Evolutionary conservation across 2,329 filamentous ascomycete genomes (phyloP).

Genomic region (Clarireedia monteithiana): DNA sequence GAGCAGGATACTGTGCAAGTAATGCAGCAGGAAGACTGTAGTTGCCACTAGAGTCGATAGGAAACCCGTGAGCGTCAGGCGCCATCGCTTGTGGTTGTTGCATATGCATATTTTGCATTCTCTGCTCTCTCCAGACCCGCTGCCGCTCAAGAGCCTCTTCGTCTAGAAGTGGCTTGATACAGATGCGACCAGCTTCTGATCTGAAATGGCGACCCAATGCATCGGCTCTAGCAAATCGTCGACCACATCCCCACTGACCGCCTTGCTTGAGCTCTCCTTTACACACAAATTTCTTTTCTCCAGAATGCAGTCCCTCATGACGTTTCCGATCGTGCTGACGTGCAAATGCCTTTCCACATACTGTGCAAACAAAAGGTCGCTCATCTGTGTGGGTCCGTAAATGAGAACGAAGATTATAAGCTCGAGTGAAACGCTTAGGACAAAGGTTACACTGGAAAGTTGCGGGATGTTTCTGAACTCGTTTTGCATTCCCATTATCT

Average conservation of each 20-base stretch:
- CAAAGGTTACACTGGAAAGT: slow-evolving; percentile 93
- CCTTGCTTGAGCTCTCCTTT: slow-evolving; percentile 80
- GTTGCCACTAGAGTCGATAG: slow-evolving; percentile 46
- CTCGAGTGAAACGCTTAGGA: slow-evolving; percentile 90
- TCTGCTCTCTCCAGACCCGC: slow-evolving; percentile 65
- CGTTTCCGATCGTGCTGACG: slow-evolving; percentile 96
- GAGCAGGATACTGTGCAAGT: slow-evolving; percentile 82
- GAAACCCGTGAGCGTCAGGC: slow-evolving; percentile 53
- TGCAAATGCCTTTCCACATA: slow-evolving; percentile 95
- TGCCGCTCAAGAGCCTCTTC: slow-evolving; percentile 85
- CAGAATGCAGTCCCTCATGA: slow-evolving; percentile 90
- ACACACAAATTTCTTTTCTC: slow-evolving; percentile 98
- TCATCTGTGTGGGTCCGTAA: slow-evolving; percentile 95
- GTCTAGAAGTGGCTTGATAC: slow-evolving; percentile 93
- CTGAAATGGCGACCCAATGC: slow-evolving; percentile 91
- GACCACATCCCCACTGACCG: slow-evolving; percentile 84
- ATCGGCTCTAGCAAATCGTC: slow-evolving; percentile 90
- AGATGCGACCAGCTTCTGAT: slow-evolving; percentile 89
- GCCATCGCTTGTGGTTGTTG: slow-evolving; percentile 48
- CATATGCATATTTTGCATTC: slow-evolving; percentile 53
- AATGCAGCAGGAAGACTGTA: slow-evolving; percentile 79
- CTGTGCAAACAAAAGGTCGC: slow-evolving; percentile 91
- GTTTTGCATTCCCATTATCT: slow-evolving; percentile 56
- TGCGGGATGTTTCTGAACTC: slow-evolving; percentile 94
- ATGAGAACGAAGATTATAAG: slow-evolving; percentile 94